Evolutionary conservation across 305 asterid species (phyloP).

Genomic region (Fraxinus sp.): DNA sequence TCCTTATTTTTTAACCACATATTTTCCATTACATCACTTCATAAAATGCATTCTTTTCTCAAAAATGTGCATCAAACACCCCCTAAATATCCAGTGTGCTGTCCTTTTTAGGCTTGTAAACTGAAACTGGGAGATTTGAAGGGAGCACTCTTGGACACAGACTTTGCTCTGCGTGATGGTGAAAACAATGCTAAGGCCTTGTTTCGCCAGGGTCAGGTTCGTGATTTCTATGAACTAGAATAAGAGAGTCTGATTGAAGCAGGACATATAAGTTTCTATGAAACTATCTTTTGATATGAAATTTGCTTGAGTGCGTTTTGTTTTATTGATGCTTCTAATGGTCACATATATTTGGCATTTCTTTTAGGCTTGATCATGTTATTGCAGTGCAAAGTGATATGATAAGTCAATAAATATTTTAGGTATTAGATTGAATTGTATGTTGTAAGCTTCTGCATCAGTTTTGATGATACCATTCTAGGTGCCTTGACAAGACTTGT

Average conservation of each 20-base stretch:
- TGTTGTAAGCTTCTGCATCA: slow-evolving; percentile 6
- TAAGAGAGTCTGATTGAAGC: not conserved
- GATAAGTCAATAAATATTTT: not conserved
- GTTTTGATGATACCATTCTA: not conserved
- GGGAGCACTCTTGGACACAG: slow-evolving; percentile 92
- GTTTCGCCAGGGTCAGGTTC: slow-evolving; percentile 97
- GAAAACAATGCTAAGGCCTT: slow-evolving; percentile 89
- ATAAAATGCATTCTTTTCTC: too few relatives aligned
- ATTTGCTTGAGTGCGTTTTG: not conserved
- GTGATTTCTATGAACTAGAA: not conserved
- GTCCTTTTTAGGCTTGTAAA: slow-evolving; percentile 64
- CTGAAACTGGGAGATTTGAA: slow-evolving; percentile 73
- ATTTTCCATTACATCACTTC: too few relatives aligned
- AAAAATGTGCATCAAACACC: too few relatives aligned
- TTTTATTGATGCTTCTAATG: not conserved
- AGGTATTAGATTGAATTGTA: not conserved
- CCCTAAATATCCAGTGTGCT: not conserved
- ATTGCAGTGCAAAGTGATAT: not conserved
- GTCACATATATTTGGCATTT: not conserved
- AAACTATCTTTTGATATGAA: not conserved
- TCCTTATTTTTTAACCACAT: too few relatives aligned
- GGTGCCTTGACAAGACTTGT: not conserved
- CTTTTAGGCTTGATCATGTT: not conserved
- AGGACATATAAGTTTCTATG: not conserved
- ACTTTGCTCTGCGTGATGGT: slow-evolving; percentile 91